Evolutionary conservation across 768 basidiomycete species (phyloP).

Genomic region (Serpula lacrymans): DNA sequence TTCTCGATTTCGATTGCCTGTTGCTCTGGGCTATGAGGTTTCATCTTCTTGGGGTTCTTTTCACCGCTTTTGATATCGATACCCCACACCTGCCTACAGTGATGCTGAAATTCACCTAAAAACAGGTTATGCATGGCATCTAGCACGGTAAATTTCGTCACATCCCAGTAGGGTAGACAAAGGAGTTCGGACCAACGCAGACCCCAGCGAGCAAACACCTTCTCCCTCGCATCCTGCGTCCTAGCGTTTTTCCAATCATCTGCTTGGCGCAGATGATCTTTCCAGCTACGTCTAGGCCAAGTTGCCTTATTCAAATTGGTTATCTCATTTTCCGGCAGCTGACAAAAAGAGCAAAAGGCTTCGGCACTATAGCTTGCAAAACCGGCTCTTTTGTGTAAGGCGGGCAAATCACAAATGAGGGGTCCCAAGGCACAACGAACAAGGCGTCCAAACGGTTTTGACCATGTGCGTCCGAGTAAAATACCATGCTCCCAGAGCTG

Average conservation of each 20-base stretch:
- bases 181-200: constrained; percentile 30
- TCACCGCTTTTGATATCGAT: constrained; percentile 15
- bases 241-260: constrained; percentile 20
- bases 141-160: constrained; percentile 24
- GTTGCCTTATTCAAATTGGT: constrained; percentile 19
- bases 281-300: constrained; percentile 19
- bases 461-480: constrained; percentile 18
- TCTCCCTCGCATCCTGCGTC: constrained; percentile 9
- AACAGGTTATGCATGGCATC: constrained; percentile 42
- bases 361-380: constrained; percentile 9
- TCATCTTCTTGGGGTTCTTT: constrained; percentile 8
- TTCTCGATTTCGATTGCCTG: neutral
- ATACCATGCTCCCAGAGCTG: constrained; percentile 28
- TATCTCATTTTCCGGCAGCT: constrained; percentile 19
- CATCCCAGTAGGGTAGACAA: constrained; percentile 39
- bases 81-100: constrained; percentile 23
- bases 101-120: constrained; percentile 30
- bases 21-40: constrained; percentile 2
- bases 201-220: constrained; percentile 17
- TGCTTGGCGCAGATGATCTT: constrained; percentile 14
- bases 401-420: constrained; percentile 33
- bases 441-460: constrained; percentile 21
- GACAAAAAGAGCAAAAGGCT: constrained; percentile 28
- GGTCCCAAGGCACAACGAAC: constrained; percentile 26
- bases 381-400: neutral